Evolutionary conservation across 495 filamentous ascomycete species (phyloP).

Genomic region (Xylona heveae): DNA sequence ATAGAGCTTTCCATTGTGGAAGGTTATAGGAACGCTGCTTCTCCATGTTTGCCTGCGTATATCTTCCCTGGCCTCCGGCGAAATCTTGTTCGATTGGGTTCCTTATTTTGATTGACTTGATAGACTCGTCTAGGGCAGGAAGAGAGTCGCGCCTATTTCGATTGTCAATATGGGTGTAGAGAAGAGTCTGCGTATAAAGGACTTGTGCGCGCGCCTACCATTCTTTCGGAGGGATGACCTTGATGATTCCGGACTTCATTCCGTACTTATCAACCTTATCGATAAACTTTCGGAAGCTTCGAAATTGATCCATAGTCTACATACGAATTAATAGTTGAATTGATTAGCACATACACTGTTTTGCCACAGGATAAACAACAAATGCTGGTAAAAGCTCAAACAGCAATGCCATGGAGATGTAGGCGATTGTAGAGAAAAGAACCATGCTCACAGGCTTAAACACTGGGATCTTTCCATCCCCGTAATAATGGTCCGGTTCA

Average conservation of each 20-base stretch:
- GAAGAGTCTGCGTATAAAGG: constrained; percentile 2
- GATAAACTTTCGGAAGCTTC: constrained; percentile 75
- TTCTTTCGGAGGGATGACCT: constrained; percentile 84
- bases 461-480: constrained; percentile 68
- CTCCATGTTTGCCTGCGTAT: constrained; percentile 88
- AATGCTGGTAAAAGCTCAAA: constrained; percentile 2
- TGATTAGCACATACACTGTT: too few relatives aligned
- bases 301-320: constrained; percentile 79
- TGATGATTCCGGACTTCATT: constrained; percentile 92
- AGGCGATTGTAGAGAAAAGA: constrained; percentile 1
- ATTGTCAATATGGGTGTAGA: constrained; percentile 3
- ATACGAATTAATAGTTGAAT: too few relatives aligned
- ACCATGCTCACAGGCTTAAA: constrained; percentile 58
- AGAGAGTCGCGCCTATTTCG: constrained; percentile 41
- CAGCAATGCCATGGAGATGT: constrained; percentile 2
- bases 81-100: constrained; percentile 98
- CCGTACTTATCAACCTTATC: constrained; percentile 78
- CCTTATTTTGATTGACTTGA: constrained; percentile 82
- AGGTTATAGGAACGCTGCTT: constrained; percentile 91
- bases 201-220: constrained; percentile 55
- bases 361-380: not conserved
- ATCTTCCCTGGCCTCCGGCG: constrained; percentile 78
- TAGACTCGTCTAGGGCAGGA: constrained; percentile 55
- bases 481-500: constrained; percentile 71
- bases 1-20: constrained; percentile 82